Evolutionary conservation across 2,329 filamentous ascomycete genomes (phyloP).

Genomic region (Calonectria montana): DNA sequence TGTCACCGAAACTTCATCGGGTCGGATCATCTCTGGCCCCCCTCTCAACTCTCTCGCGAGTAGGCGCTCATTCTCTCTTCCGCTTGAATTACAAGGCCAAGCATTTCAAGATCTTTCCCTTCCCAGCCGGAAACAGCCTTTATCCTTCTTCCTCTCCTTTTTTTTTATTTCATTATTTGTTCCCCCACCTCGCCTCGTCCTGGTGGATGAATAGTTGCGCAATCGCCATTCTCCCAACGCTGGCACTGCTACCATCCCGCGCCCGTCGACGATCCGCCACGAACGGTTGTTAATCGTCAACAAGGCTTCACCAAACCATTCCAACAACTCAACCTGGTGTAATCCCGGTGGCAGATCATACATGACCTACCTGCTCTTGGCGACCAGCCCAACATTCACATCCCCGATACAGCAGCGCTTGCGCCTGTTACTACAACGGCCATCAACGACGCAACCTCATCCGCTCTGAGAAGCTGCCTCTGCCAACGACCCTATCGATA

Average conservation of each 20-base stretch:
- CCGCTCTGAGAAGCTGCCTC: slow-evolving; percentile 2
- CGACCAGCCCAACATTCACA: not conserved
- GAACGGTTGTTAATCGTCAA: not conserved
- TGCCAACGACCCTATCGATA: slow-evolving; percentile 14
- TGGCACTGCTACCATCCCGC: not conserved
- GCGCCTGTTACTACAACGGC: slow-evolving; percentile 13
- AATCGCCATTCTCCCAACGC: not conserved
- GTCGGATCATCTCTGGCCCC: slow-evolving; percentile 23
- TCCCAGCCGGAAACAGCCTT: not conserved
- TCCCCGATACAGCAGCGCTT: slow-evolving; percentile 3
- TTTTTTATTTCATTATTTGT: not conserved
- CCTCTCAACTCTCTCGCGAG: slow-evolving; percentile 6
- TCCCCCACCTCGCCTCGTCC: not conserved
- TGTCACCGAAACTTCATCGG: slow-evolving; percentile 18
- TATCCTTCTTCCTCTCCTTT: not conserved
- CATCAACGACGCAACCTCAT: slow-evolving; percentile 5
- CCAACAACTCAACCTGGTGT: not conserved
- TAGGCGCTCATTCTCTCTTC: not conserved
- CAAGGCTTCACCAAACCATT: not conserved
- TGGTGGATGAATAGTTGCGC: not conserved
- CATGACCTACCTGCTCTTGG: not conserved
- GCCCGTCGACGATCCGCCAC: slow-evolving; percentile 5
- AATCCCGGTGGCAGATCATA: not conserved
- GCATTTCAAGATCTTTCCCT: not conserved
- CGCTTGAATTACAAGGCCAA: not conserved